A percentile compares a stretch with the other conserved stretches of the same genome.
phyloP scores from a whole-genome alignment of 2,329 filamentous ascomycete genomes.

The Nothophoma quercina region DNA sequence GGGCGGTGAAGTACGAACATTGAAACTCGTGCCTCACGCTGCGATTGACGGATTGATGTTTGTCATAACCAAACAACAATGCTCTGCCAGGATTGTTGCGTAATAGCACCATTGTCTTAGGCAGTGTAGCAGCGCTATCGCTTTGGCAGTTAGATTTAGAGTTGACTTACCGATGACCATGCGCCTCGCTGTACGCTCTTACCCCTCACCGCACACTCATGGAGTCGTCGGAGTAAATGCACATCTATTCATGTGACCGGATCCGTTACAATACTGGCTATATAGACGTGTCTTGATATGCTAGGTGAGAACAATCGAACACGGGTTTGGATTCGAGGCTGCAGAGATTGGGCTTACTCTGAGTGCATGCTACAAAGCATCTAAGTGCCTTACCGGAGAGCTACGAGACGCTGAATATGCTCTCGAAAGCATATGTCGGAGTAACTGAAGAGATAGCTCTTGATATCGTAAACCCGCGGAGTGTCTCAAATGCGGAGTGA shows the following conservation, averaged over 20 bases:
- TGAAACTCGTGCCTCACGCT: background rate
- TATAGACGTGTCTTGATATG: constrained; percentile 3
- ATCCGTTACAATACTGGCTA: too few species aligned
- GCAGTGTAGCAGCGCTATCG: background rate
- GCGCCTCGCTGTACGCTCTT: constrained; percentile 6
- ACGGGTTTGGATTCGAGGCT: background rate
- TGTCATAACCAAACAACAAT: background rate
- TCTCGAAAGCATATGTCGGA: background rate
- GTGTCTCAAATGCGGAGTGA: background rate
- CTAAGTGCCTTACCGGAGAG: background rate
- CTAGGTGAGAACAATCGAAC: background rate
- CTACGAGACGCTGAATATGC: background rate
- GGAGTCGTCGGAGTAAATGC: constrained; percentile 6
- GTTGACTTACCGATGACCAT: background rate
- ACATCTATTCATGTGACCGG: too few species aligned
- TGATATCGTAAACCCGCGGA: background rate
- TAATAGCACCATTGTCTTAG: background rate
- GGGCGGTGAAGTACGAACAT: background rate
- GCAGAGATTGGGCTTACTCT: background rate
- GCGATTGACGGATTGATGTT: background rate
- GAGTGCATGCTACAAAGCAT: background rate
- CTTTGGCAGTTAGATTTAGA: constrained; percentile 1
- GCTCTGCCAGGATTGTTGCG: constrained; percentile 1
- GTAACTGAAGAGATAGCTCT: background rate
- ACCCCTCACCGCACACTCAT: constrained; percentile 5